Percentiles rank a stretch among this genome's conserved stretches.
These are phyloP conservation scores for Phascolomyces articulosus DNA, from an alignment of 371 early-diverging fungal genomes.

Conservation along the genomic window DNA sequence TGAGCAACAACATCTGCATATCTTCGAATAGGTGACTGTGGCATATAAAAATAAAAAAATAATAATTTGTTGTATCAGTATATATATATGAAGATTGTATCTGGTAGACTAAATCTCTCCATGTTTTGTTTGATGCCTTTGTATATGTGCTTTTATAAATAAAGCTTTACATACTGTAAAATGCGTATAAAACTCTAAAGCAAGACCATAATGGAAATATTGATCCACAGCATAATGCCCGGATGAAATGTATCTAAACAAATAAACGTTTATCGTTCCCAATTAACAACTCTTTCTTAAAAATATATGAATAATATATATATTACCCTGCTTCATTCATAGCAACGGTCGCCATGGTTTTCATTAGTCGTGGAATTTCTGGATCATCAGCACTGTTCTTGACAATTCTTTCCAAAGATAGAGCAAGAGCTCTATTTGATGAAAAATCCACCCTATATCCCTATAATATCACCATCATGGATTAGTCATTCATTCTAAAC, in stretches of 20 bases:
- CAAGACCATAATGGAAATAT: slow-evolving; percentile 87
- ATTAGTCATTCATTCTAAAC: no score
- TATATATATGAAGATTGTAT: no score
- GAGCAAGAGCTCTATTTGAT: slow-evolving; percentile 68
- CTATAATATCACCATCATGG: no score
- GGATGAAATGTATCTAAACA: slow-evolving; percentile 56
- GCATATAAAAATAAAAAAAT: neutral
- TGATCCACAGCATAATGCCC: slow-evolving; percentile 50
- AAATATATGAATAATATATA: no score
- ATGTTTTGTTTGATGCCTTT: no score
- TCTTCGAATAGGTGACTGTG: slow-evolving; percentile 94
- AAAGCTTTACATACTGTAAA: slow-evolving; percentile 86
- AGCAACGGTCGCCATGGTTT: slow-evolving; percentile 78
- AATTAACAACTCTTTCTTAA: neutral
- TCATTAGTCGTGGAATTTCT: slow-evolving; percentile 60
- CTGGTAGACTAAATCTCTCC: no score
- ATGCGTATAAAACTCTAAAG: slow-evolving; percentile 89
- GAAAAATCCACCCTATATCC: slow-evolving; percentile 67
- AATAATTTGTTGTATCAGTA: no score
- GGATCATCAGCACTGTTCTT: slow-evolving; percentile 47
- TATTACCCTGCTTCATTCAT: slow-evolving; percentile 80
- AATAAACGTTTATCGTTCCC: neutral
- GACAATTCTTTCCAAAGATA: slow-evolving; percentile 53
- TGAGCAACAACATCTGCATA: slow-evolving; percentile 99
- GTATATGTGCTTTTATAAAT: no score